phyloP scores from a whole-genome alignment of 345 rosid species.

The Euphorbia peplus region DNA sequence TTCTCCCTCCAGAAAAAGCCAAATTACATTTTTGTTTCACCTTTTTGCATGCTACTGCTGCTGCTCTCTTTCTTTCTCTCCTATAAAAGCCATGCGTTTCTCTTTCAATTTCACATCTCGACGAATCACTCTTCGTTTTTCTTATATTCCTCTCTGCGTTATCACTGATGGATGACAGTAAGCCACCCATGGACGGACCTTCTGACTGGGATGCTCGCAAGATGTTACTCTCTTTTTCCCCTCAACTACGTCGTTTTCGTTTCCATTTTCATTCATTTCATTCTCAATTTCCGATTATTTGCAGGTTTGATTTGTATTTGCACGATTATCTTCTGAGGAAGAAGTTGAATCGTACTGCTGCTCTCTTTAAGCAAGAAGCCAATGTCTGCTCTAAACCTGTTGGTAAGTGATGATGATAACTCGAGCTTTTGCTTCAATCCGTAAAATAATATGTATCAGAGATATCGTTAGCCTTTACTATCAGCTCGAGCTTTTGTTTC shows the following conservation, averaged over 20 bases:
- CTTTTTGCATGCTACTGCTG: conserved; percentile 31
- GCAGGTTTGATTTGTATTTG: conserved; percentile 36
- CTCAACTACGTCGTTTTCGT: neutral
- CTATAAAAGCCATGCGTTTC: conserved; percentile 5
- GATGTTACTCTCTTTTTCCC: conserved; percentile 7
- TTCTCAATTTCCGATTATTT: conserved; percentile 8
- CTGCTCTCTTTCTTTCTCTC: neutral
- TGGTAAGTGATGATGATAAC: too few relatives aligned
- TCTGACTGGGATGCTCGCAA: conserved; percentile 15
- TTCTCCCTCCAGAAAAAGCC: conserved; percentile 4
- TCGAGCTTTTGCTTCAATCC: neutral
- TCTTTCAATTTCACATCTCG: neutral
- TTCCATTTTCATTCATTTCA: neutral
- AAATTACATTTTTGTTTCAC: conserved; percentile 10
- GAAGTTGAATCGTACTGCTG: conserved; percentile 32
- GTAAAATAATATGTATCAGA: too few relatives aligned
- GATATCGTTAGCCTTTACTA: too few relatives aligned
- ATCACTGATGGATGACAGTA: too few relatives aligned
- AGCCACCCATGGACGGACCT: neutral
- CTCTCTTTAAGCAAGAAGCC: conserved; percentile 30
- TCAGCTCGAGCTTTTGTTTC: too few relatives aligned
- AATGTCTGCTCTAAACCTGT: conserved; percentile 20
- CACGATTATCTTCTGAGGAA: conserved; percentile 39
- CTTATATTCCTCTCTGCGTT: too few relatives aligned
- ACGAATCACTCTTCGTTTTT: too few relatives aligned